phyloP scores from a whole-genome alignment of 2,329 filamentous ascomycete species.

The Aspergillus pseudotamarii region DNA sequence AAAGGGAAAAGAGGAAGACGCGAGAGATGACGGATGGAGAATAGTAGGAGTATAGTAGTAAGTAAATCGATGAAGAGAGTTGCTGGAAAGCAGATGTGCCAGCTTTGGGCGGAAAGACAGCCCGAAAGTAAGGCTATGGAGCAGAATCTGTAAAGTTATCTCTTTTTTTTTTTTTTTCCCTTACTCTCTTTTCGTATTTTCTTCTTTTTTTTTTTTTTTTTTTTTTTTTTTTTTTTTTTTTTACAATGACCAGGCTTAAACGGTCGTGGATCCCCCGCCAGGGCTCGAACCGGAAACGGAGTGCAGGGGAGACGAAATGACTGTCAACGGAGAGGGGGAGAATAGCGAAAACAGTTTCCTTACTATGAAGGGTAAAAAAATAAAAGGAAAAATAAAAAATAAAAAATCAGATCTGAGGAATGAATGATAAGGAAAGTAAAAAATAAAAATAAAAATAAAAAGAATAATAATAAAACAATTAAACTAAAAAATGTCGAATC shows the following conservation, averaged over 20 bases:
- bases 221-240: conserved; percentile 13
- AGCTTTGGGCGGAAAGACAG: conserved; percentile 22
- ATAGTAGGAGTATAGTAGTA: neutral
- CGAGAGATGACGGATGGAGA: conserved; percentile 15
- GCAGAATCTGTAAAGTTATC: conserved; percentile 13
- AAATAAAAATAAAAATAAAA: neutral
- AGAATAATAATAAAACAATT: conserved; percentile 5
- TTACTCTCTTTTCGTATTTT: conserved; percentile 13
- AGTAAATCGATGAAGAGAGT: neutral
- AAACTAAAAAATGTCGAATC: neutral
- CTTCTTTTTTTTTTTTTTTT: conserved; percentile 14
- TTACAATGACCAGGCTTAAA: conserved; percentile 24
- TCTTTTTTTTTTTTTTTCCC: conserved; percentile 15
- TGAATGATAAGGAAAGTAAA: neutral
- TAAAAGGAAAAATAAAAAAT: conserved; percentile 1
- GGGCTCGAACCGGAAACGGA: conserved; percentile 40
- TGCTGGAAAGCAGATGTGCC: conserved; percentile 15
- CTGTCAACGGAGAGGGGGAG: conserved; percentile 19
- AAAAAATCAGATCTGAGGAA: neutral
- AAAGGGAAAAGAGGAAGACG: conserved; percentile 15
- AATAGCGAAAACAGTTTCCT: conserved; percentile 16
- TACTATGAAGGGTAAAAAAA: neutral
- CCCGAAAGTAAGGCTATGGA: conserved; percentile 19
- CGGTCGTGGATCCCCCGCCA: conserved; percentile 38
- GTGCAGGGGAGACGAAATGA: conserved; percentile 29